These are phyloP conservation scores for Paracorniculantispora psalliotae DNA, from an alignment of 2,329 filamentous ascomycete genomes.

Conservation along the genomic window DNA sequence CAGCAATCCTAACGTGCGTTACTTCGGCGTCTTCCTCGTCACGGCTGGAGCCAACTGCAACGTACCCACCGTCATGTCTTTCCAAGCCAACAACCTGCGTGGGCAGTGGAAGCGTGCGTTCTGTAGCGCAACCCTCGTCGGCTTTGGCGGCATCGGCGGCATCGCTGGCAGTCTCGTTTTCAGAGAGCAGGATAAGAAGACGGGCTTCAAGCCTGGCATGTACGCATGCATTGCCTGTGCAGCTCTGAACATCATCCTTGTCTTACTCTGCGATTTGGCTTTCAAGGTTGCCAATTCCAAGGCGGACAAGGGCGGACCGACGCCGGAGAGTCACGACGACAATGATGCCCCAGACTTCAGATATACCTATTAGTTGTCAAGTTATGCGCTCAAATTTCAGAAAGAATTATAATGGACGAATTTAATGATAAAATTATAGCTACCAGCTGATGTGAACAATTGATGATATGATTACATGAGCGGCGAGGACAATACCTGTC, in stretches of 20 bases:
- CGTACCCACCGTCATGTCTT: constrained; percentile 68
- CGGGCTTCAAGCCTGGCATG: constrained; percentile 50
- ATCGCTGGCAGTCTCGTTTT: constrained; percentile 74
- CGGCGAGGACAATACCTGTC: not conserved
- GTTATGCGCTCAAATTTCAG: no score
- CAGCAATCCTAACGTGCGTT: constrained; percentile 50
- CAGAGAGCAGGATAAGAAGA: constrained; percentile 47
- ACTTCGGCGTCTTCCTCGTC: constrained; percentile 72
- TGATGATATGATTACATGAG: not conserved
- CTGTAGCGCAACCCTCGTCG: constrained; percentile 69
- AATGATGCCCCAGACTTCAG: constrained; percentile 10
- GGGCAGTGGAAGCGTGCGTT: constrained; percentile 87
- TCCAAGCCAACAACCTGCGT: constrained; percentile 83
- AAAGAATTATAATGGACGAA: no score
- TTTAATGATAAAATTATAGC: no score
- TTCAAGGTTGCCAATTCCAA: constrained; percentile 42
- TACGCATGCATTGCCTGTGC: constrained; percentile 50
- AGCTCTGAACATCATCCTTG: constrained; percentile 42
- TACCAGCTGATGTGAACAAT: no score
- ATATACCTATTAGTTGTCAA: constrained; percentile 12
- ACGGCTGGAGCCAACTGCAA: constrained; percentile 75
- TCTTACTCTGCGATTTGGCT: constrained; percentile 34
- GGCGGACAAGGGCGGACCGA: constrained; percentile 49
- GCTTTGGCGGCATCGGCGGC: constrained; percentile 71
- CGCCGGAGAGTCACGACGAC: constrained; percentile 42